A percentile compares a stretch with the other conserved stretches of the same genome.
Evolutionary conservation across 805 yeast genomes (phyloP).

Genomic region (Starmerella cellae): DNA sequence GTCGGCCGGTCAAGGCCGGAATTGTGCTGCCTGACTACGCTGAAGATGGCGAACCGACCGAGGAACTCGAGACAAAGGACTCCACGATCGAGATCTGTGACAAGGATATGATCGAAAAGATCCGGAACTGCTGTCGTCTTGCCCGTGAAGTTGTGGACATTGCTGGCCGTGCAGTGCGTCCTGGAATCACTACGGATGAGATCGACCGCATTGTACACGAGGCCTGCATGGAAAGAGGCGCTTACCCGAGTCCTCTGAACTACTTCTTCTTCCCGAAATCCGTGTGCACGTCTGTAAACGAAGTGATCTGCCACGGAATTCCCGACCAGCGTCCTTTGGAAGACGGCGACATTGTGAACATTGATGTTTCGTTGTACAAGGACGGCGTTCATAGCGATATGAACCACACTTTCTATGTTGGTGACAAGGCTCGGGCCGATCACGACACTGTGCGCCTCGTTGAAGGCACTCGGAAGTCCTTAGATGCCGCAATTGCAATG

Average conservation of each 20-base stretch:
- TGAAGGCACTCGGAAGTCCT: constrained; percentile 79
- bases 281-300: constrained; percentile 86
- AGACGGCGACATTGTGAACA: constrained; percentile 89
- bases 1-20: constrained; percentile 55
- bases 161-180: constrained; percentile 69
- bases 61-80: constrained; percentile 49
- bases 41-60: constrained; percentile 57
- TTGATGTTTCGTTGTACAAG: constrained; percentile 75
- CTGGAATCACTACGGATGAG: constrained; percentile 90
- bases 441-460: constrained; percentile 77
- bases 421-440: constrained; percentile 69
- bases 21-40: constrained; percentile 79
- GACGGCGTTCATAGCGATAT: constrained; percentile 88
- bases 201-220: constrained; percentile 74
- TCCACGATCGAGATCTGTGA: constrained; percentile 50
- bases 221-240: constrained; percentile 76
- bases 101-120: constrained; percentile 57
- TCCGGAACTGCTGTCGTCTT: constrained; percentile 58
- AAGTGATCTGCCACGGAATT: constrained; percentile 92
- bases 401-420: constrained; percentile 94
- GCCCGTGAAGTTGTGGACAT: constrained; percentile 84
- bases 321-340: constrained; percentile 78
- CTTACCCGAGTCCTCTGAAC: constrained; percentile 90
- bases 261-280: constrained; percentile 89
- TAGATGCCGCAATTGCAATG: constrained; percentile 65